These are phyloP conservation scores for Coemansia sp. DNA, from an alignment of 371 early-diverging fungal genomes.

Conservation along the genomic window DNA sequence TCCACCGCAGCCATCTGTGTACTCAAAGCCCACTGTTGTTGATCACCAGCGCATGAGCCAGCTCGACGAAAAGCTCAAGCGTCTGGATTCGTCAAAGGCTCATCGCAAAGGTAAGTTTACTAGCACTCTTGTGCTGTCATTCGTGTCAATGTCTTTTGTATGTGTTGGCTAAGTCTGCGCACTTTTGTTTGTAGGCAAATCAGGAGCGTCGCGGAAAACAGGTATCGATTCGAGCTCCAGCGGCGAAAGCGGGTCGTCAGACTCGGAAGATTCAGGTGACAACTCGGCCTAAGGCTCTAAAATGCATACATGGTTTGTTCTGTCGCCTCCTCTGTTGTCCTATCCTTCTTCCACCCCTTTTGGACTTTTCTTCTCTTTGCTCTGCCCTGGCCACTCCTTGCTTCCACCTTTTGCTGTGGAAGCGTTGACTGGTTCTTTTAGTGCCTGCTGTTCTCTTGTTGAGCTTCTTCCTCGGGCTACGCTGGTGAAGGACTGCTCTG, in stretches of 20 bases:
- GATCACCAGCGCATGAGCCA: slow-evolving; percentile 56
- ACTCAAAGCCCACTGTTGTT: slow-evolving; percentile 57
- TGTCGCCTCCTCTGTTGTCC: slow-evolving; percentile 9
- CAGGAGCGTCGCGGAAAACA: slow-evolving; percentile 6
- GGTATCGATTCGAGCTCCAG: slow-evolving; percentile 47
- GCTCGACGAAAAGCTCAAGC: slow-evolving; percentile 65
- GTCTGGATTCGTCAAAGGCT: slow-evolving; percentile 56
- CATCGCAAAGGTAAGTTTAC: slow-evolving; percentile 22
- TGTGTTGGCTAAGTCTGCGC: not conserved
- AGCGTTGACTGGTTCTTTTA: not conserved
- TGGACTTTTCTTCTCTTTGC: not conserved
- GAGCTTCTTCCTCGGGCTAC: not conserved
- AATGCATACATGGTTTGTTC: slow-evolving; percentile 9
- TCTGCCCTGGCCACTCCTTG: not conserved
- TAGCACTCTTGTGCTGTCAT: not conserved
- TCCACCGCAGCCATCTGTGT: slow-evolving; percentile 54
- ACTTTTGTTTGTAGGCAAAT: slow-evolving; percentile 1
- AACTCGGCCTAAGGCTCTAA: slow-evolving; percentile 60
- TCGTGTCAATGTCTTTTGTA: not conserved
- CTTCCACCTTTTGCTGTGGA: not conserved
- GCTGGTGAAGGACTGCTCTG: not conserved
- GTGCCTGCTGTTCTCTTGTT: not conserved
- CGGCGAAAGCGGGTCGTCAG: slow-evolving; percentile 55
- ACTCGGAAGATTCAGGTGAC: slow-evolving; percentile 77
- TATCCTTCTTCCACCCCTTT: not conserved